Percentiles rank a stretch among this genome's conserved stretches.
These are phyloP conservation scores for Skeletonema potamos DNA, from an alignment of 108 stramenopile species.

Conservation along the genomic window DNA sequence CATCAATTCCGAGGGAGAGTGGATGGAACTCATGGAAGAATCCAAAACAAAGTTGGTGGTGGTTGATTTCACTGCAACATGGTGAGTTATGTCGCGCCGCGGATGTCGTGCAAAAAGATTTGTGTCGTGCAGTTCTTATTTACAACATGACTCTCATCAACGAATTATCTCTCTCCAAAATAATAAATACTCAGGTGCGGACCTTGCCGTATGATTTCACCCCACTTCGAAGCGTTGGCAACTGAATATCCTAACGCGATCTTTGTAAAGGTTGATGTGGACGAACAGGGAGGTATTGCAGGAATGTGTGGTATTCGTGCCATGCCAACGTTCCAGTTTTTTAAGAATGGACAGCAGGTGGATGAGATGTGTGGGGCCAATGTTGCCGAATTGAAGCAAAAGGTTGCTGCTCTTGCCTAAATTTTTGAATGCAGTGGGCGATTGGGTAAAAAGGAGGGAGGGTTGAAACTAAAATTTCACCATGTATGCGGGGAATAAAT, in stretches of 20 bases:
- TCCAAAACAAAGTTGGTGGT: constrained; percentile 81
- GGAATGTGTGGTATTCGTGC: constrained; percentile 65
- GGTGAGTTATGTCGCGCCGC: too few species aligned
- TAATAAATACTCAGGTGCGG: constrained; percentile 61
- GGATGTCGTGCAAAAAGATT: too few species aligned
- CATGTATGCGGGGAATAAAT: too few species aligned
- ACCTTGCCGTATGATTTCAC: constrained; percentile 83
- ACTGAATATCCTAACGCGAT: constrained; percentile 55
- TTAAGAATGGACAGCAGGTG: constrained; percentile 73
- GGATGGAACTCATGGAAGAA: constrained; percentile 56
- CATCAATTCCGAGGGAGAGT: constrained; percentile 58
- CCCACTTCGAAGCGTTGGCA: constrained; percentile 78
- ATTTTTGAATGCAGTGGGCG: too few species aligned
- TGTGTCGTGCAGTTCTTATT: background rate
- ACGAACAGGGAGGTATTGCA: constrained; percentile 72
- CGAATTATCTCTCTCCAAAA: background rate
- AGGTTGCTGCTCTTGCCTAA: constrained; percentile 16
- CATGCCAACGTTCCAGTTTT: constrained; percentile 94
- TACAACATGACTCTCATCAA: background rate
- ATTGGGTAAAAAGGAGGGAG: too few species aligned
- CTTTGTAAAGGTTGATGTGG: constrained; percentile 92
- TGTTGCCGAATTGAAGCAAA: constrained; percentile 33
- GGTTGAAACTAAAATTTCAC: too few species aligned
- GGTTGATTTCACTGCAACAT: constrained; percentile 84
- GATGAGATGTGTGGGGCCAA: constrained; percentile 79